phyloP scores from a whole-genome alignment of 129 eudicot species.

The Tagetes erecta region DNA sequence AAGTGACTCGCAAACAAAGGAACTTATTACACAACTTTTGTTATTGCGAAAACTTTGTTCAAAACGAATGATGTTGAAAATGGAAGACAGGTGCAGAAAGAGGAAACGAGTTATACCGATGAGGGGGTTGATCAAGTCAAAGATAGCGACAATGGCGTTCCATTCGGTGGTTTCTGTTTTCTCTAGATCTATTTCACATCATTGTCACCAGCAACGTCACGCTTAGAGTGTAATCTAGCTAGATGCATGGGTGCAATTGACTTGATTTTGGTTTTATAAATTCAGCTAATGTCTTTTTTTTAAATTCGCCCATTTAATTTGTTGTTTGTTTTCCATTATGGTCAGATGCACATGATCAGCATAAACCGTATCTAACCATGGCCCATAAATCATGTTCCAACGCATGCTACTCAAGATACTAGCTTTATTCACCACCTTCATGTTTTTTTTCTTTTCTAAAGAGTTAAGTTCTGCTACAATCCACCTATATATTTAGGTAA shows the following conservation, averaged over 20 bases:
- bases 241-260: neutral
- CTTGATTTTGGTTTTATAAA: constrained; percentile 6
- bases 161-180: constrained; percentile 46
- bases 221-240: neutral
- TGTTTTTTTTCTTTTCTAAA: neutral
- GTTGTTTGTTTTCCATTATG: neutral
- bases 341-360: neutral
- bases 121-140: constrained; percentile 62
- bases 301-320: neutral
- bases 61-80: constrained; percentile 6
- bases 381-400: neutral
- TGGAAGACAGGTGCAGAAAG: constrained; percentile 26
- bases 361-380: constrained; percentile 5
- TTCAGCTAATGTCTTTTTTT: neutral
- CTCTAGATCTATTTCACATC: constrained; percentile 33
- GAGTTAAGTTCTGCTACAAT: no score
- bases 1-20: constrained; percentile 2
- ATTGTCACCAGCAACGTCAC: constrained; percentile 25
- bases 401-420: neutral
- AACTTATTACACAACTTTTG: neutral
- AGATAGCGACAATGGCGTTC: constrained; percentile 56
- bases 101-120: constrained; percentile 46
- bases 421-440: neutral
- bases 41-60: neutral
- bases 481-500: no score